Base-by-base conservation (phyloP, 352 stramenopile species). In the Saprolegnia parasitica region DNA sequence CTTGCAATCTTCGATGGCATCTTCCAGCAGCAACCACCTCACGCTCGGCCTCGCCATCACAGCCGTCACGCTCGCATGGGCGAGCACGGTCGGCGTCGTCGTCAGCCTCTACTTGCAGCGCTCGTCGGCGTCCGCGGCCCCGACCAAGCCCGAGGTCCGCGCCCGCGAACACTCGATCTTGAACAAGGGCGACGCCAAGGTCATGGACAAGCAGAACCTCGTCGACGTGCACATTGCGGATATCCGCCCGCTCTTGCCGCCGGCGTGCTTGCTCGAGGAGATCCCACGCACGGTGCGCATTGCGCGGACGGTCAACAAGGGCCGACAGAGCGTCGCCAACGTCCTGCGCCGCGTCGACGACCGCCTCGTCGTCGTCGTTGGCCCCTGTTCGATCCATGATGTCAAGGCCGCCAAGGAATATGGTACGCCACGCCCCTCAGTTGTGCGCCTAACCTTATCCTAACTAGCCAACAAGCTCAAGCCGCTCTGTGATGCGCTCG, bases 321-420 rank as follows among this genome's bases (percentile, higher is more conserved):
- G 84, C 0, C 86, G 88, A 16, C 83, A 94, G 71, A 80, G 76
- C 9, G 71, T 94, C 16, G 76, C 79, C 58, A 92, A 92, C 64
- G 76, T 95, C 26, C 62, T 96, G 56, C 79, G 81, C 64, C 83
- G 85, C 68, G 80, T 89, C 67, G 88, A 96, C 61, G 88, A 96
- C 72, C 84, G 88, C 23, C 78, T 96, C 42, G 82, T 78, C 10
- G 87, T 94, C 10, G 73, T 96, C 1, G 88, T 96, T 24, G 88
- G 88, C 13, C 88, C 88, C 1, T 96, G 88, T 81, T 96, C 88
- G 42, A 94, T 96, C 68, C 88, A 96, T 74, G 86, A 96, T 67
- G 85, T 90, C 23, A 77, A 95, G 39, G 87, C 88, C 18, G 85
- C 86, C 24, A 88, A 93, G 29, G 88, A 96, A 67, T 96, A 96